These are phyloP conservation scores for Voacanga thouarsii DNA, from an alignment of 257 asterid genomes.

Conservation along the genomic window DNA sequence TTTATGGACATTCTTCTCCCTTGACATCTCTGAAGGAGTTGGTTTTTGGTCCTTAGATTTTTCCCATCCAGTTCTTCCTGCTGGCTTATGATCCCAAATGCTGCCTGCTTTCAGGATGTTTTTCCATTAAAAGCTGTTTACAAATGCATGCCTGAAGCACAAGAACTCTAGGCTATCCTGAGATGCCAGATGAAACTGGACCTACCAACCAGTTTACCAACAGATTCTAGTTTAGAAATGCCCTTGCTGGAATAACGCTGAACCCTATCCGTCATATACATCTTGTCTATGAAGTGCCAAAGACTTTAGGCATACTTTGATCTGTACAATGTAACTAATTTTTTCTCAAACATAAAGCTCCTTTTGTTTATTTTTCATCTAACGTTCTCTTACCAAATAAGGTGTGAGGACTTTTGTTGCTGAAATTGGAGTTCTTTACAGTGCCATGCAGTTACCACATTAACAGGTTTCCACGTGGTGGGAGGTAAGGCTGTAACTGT, in stretches of 20 bases:
- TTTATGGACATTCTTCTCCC: slow-evolving; percentile 59
- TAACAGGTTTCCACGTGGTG: too few species aligned
- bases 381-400: too few species aligned
- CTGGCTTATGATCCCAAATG: not conserved
- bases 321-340: too few species aligned
- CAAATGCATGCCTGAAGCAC: not conserved
- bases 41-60: slow-evolving; percentile 46
- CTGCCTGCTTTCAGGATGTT: not conserved
- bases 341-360: too few species aligned
- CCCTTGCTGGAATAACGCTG: not conserved
- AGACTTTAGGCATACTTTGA: too few species aligned
- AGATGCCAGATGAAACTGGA: not conserved
- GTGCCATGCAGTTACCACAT: too few species aligned
- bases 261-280: not conserved
- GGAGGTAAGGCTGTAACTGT: too few species aligned
- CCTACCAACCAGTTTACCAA: not conserved
- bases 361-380: too few species aligned
- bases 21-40: slow-evolving; percentile 70
- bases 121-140: not conserved
- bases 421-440: too few species aligned
- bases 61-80: not conserved
- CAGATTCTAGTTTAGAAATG: not conserved
- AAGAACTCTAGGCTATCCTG: not conserved
- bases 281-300: too few species aligned
- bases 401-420: too few species aligned